Conservation (phyloP, 2,329 filamentous ascomycete genomes). For the Ustulina deusta region DNA sequence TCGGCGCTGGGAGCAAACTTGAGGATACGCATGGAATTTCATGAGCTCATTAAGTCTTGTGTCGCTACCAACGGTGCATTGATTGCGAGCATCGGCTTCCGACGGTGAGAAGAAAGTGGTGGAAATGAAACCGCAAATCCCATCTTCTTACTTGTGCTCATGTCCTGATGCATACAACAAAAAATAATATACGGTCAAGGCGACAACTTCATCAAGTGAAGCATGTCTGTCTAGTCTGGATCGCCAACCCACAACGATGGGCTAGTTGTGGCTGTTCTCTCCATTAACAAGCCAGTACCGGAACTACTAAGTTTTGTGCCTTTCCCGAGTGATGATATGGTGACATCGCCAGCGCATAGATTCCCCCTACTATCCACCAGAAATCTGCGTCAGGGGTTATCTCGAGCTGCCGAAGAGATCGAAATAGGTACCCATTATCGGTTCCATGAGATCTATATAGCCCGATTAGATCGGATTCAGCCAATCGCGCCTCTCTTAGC, state of each 20-base stretch:
- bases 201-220: background rate
- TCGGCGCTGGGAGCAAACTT: constrained; percentile 3
- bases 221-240: background rate
- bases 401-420: background rate
- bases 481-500: constrained; percentile 14
- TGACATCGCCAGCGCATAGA: background rate
- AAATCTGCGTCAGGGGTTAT: background rate
- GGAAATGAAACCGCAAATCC: background rate
- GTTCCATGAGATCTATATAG: background rate
- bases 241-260: background rate
- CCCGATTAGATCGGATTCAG: background rate
- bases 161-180: no score
- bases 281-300: background rate
- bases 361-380: background rate
- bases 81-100: background rate
- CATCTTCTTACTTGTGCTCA: no score
- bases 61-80: background rate
- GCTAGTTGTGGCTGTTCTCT: background rate
- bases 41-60: background rate
- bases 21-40: background rate
- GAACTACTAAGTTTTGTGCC: background rate
- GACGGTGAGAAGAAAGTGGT: background rate
- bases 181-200: background rate
- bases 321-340: background rate
- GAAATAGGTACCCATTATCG: background rate